Base-by-base conservation (phyloP, 2,329 filamentous ascomycete genomes). In the Amylocarpus encephaloides region DNA sequence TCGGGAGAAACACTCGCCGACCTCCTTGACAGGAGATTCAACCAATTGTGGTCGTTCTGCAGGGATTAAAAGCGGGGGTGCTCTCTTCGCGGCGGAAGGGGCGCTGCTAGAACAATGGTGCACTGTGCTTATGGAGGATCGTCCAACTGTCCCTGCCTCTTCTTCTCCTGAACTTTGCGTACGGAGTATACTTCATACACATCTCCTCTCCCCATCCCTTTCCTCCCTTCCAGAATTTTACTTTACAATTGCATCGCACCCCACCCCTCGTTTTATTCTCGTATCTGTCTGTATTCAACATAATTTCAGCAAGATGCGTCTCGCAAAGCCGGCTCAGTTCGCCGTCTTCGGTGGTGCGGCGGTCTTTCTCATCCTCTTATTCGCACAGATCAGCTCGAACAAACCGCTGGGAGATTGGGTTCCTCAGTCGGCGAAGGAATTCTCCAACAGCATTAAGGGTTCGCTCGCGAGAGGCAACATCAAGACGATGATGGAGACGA, bases 401-500 rank as follows among this genome's bases (percentile, higher is more conserved):
- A 35, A 35, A n/a, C 18, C 44, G 12, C 19, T 46, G 12, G 35
- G 41, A 2, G 35, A 46, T 45, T 43, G 48, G 35, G 42, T 50
- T 19, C 41, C 34, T 5, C 39, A 32, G n/a, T 32, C 48, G 9
- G 35, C 41, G 2, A 18, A n/a, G 3, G 48, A 39, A 5, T 47
- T 52, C 6, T 39, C 32, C 19, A 44, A 38, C 6, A 38, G 42
- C 6, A 51, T 54, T 5, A 52, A 51, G 7, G 46, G 43, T n/a
- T 35, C 38, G 13, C 35, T 56, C 5, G 48, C 42, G 33, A 44
- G 49, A 33, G 51, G 47, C 6, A 52, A 51, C 29, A 45, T 56
- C 30, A 56, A 56, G 41, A 39, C 41, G 12, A 49, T 53, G 22
- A 62, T 60, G 52, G 53, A 58, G 43, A 64, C 58, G 56, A 57